Evolutionary conservation across 306 rosid genomes (phyloP), one percentile per base, ranked within the genome.

Genomic region (Hippophae gyantsensis): DNA sequence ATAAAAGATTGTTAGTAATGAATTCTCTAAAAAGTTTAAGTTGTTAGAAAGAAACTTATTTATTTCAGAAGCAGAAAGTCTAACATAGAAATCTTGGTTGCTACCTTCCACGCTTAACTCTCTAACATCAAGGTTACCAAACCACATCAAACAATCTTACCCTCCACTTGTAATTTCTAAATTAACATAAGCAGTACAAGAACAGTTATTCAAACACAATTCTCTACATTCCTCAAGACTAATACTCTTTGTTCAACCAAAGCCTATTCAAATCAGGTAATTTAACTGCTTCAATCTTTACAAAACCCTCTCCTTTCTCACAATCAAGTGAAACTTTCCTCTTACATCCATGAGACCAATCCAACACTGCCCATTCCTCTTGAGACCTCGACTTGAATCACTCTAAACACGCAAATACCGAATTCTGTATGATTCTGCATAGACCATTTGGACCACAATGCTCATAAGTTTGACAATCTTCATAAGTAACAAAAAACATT

Each of bases 141-240:
- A 76, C 80, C 86, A 76, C 59, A 67, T 64, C 50, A 57, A 8
- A 61, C 82, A 81, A 1, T 73, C 73, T 54, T 25, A 64, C 48
- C 58, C 32, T 5, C 4, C 38, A 32, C 57, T 81, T 0, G 18
- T 48, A 26, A 75, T 50, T 54, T 67, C 63, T 9, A 48, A 27
- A 62, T 69, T 67, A 53, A 82, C 69, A 73, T 76, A 77, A 10
- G 86, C 78, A 3, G 27, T 25, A 48, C 86, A 77, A 42, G 80
- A 73, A 47, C 80, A 81, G 43, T 70, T 70, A 11, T 58, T 56
- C 56, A 43, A 67, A 56, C 86, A 81, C 27, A 67, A 52, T 0
- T 47, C 66, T 54, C 47, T 56, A 57, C 82, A 81, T 42, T 74
- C 66, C 5, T 42, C 45, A 8, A 58, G 61, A 26, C 55, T 61